Conservation (phyloP, 2,329 filamentous ascomycete genomes). For the Penicillium sp. region DNA sequence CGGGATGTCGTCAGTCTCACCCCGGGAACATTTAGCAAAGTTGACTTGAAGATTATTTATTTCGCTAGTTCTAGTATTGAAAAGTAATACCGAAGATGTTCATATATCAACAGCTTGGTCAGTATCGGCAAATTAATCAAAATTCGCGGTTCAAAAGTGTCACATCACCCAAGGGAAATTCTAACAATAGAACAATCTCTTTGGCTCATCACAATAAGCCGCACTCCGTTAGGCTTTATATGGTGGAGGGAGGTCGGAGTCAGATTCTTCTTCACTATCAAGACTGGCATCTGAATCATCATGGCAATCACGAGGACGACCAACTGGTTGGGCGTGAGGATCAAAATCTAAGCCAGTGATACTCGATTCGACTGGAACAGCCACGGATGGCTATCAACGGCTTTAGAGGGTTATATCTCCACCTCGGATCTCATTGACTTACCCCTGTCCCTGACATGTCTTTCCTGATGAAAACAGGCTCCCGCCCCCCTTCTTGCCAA, state of each 20-base stretch:
- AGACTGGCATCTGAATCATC: too few species aligned
- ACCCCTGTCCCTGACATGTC: neutral
- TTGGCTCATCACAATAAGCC: too few species aligned
- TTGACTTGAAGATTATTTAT: constrained; percentile 49
- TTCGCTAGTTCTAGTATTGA: constrained; percentile 32
- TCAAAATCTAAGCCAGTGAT: too few species aligned
- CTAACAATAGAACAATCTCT: too few species aligned
- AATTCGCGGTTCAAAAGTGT: too few species aligned
- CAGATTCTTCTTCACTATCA: too few species aligned
- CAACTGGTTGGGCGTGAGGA: neutral
- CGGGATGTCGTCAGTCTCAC: too few species aligned
- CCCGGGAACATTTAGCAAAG: too few species aligned
- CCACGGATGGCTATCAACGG: neutral
- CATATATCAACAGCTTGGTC: neutral
- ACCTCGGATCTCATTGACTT: neutral
- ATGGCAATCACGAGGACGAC: neutral
- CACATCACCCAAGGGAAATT: too few species aligned
- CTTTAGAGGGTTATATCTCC: neutral
- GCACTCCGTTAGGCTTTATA: too few species aligned
- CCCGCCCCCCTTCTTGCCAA: constrained; percentile 20
- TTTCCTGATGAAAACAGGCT: constrained; percentile 16
- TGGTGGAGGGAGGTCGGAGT: too few species aligned
- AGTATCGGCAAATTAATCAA: too few species aligned
- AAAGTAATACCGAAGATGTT: neutral
- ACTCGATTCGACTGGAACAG: neutral